Base-by-base conservation (phyloP, 73 alveolate species). In the Uronychia binucleata region DNA sequence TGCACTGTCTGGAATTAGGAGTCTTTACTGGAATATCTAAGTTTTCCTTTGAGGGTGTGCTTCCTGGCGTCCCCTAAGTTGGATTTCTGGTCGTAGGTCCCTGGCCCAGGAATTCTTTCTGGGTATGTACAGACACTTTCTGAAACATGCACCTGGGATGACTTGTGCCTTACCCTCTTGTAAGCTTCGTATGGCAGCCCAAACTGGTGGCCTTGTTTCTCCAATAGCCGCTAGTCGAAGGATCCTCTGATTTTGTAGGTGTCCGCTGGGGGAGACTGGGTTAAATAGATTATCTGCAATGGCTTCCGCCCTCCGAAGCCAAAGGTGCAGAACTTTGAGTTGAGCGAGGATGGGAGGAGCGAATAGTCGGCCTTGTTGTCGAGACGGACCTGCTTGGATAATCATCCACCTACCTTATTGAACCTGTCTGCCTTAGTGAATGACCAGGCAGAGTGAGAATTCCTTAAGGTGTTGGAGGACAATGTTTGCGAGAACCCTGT, bases 361-460 rank as follows among this genome's bases (percentile, higher is more conserved):
- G 34, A 75, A 58, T 80, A 28, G 59, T 89, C 82, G 31, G 95
- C 95, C 30, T 88, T 83, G 33, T 83, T 84, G 58, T 89, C 95
- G 1, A 89, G 75, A 33, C 92, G 77, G 5, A 46, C 19, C 67
- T 46, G 19, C 5, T 5, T 11, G 19, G 67, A 46, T 46, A 19
- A 46, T 11, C 5, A 11, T 5, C 19, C 19, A 19, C 67, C 67
- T 79, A 87, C 86, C 29, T 85, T 77, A 30, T 60, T 79, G 34
- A 89, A 89, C 31, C 95, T 59, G 79, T 89, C 95, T 8, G 88
- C 86, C 77, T 89, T 89, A 8, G 95, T 82, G 83, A 89, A 89
- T 0, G 91, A 82, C 95, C 95, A 89, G 25, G 81, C 77, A 0
- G 95, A 84, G 84, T 89, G 95, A 34, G 83, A 75, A 77, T 89